Evolutionary conservation across 2,329 filamentous ascomycete species (phyloP).

Genomic region (Colletotrichum sp.): DNA sequence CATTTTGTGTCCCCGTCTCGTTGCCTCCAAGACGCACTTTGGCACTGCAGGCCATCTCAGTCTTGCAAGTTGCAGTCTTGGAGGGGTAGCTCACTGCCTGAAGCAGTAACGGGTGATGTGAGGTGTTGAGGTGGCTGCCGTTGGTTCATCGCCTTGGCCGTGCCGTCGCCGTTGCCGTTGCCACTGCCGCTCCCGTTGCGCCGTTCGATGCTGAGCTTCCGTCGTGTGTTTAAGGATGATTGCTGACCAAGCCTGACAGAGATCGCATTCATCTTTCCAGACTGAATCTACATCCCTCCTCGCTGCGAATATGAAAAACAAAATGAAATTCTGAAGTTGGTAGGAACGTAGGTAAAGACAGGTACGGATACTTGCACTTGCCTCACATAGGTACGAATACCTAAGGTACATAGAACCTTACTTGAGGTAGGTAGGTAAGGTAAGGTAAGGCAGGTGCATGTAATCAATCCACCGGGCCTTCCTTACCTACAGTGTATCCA

Average conservation of each 20-base stretch:
- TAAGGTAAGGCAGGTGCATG: neutral
- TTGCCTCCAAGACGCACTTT: neutral
- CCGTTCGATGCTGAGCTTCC: neutral
- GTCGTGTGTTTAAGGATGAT: neutral
- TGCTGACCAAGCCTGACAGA: constrained; percentile 13
- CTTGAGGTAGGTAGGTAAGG: neutral
- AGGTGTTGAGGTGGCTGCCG: neutral
- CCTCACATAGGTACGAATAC: neutral
- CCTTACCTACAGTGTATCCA: neutral
- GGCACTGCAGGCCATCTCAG: neutral
- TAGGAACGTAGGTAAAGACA: neutral
- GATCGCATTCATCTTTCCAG: neutral
- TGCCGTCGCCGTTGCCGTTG: neutral
- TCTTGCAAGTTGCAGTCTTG: neutral
- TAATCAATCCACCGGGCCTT: neutral
- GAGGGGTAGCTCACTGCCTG: neutral
- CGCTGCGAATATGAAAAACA: neutral
- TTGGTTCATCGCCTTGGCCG: neutral
- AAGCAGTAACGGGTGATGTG: neutral
- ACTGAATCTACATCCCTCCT: neutral
- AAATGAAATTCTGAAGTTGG: neutral
- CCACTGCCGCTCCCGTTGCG: constrained; percentile 2
- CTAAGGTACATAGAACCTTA: neutral
- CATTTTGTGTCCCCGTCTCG: neutral
- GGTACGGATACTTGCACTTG: neutral